Base-by-base conservation (phyloP, 2,329 filamentous ascomycete genomes). In the Nemania sp. region DNA sequence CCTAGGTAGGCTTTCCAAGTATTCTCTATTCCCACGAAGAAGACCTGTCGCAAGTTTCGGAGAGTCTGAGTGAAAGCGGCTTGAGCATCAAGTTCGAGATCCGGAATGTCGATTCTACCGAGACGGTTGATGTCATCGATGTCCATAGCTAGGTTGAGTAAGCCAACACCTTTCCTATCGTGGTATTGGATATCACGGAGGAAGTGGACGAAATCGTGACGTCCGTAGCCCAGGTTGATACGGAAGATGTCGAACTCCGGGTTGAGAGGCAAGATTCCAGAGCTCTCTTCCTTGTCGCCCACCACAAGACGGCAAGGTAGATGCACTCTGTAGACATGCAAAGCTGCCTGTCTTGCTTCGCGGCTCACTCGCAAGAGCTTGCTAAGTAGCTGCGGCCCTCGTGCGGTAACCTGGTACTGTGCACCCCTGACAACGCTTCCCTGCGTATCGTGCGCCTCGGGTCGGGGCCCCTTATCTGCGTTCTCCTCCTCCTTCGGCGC, bases 161-260 rank as follows among this genome's bases (percentile, higher is more conserved):
- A 48, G 7, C 61, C 61, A 11, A 57, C 32, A 6, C 45, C 45
- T 9, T 4, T 7, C 1, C 13, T 43, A 18, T 63, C 60, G 21
- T 51, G n/a, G 3, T 42, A 53, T 9, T 40, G 47, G 18, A 63
- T 48, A 2, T 60, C 42, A 35, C 42, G 21, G 5, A 60, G 13
- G 21, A 63, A 54, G 15, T 57, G n/a, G 2, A 20, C 48, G 39
- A 49, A 43, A 21, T 25, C 3, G 21, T 20, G 25, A 25, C 18
- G n/a, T 12, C 12, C 25, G 5, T 13, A 5, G 9, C 35, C 32
- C 3, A 17, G 35, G 4, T 53, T 5, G 12, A 63, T 21, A 29
- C 35, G 25, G 10, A 63, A 20, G 39, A 63, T 54, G 29, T 63
- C 60, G 32, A 25, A 54, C 34, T 63, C 60, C 43, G 60, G 60